Evolutionary conservation across 768 basidiomycete genomes (phyloP).

Genomic region (Lentinula aciculospora): DNA sequence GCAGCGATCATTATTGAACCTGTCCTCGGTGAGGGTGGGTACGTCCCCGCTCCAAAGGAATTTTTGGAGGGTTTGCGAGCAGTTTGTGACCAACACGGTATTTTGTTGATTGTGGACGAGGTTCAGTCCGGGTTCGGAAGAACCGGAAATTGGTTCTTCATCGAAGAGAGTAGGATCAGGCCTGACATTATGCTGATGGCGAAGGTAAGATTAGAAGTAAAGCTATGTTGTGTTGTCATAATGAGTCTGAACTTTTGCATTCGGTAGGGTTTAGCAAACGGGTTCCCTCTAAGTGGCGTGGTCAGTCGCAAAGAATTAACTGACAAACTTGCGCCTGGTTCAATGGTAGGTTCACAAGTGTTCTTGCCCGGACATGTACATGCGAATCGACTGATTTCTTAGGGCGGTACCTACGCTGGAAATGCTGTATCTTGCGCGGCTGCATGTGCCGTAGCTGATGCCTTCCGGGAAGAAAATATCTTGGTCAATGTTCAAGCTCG

Average conservation of each 20-base stretch:
- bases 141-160: constrained; percentile 78
- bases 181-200: constrained; percentile 90
- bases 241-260: background rate
- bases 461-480: constrained; percentile 74
- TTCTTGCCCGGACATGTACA: background rate
- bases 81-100: constrained; percentile 83
- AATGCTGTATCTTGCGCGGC: constrained; percentile 93
- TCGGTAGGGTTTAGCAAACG: constrained; percentile 73
- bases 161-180: constrained; percentile 76
- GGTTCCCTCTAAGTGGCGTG: constrained; percentile 89
- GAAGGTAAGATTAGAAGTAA: constrained; percentile 46
- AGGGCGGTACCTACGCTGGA: constrained; percentile 90
- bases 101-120: constrained; percentile 82
- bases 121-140: constrained; percentile 89
- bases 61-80: constrained; percentile 77
- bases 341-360: constrained; percentile 47
- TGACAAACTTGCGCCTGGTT: constrained; percentile 72
- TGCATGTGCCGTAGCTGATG: constrained; percentile 75
- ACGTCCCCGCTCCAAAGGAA: constrained; percentile 78
- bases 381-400: constrained; percentile 5
- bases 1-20: constrained; percentile 94
- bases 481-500: constrained; percentile 74
- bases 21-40: constrained; percentile 93
- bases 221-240: background rate
- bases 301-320: constrained; percentile 77